Base-by-base conservation (phyloP, 78 protist species). In the Creolimax fragrantissima region DNA sequence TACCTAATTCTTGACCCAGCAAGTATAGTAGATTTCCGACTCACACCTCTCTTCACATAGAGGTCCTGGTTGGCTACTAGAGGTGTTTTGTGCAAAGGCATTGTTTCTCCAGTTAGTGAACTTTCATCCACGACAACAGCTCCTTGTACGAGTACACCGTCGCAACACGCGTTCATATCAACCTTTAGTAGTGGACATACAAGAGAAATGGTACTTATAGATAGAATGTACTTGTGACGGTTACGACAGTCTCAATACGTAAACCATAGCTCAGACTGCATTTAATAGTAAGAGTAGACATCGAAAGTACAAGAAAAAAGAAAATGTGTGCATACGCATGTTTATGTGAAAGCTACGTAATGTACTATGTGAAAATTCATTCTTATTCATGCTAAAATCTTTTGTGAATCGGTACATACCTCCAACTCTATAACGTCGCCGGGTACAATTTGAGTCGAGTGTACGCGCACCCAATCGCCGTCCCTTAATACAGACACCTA, bases 81-180 rank as follows among this genome's bases (percentile, higher is more conserved):
- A 17, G 58, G 74, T 74, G 83, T 74, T 84, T 90, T 90, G 35
- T 90, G 92, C 74, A 90, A 41, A 3, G 92, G 92, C 92, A 90
- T 90, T 44, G 92, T 41, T 42, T 90, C 92, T 17, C 92, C 92
- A 32, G 92, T 90, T 35, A 90, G 83, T 45, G 45, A 43, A 2
- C 81, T 42, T 42, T 90, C 92, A 42, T 90, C 92, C 35, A 44
- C 42, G n/a, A 90, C 92, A 4, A 41, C 37, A 32, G n/a, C 35
- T 7, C 92, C 92, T 24, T 35, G 32, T 67, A 90, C 45, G 35
- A 90, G 81, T n/a, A 81, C 92, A 4, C 45, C 92, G 81, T 90
- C 92, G 58, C 92, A 90, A 35, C 86, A 47, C 24, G 47, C 90
- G 24, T 11, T 37, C 90, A 88, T 88, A 7, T 5, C 17, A 7